Base-by-base conservation (phyloP, 345 rosid genomes). In the Laguncularia racemosa region DNA sequence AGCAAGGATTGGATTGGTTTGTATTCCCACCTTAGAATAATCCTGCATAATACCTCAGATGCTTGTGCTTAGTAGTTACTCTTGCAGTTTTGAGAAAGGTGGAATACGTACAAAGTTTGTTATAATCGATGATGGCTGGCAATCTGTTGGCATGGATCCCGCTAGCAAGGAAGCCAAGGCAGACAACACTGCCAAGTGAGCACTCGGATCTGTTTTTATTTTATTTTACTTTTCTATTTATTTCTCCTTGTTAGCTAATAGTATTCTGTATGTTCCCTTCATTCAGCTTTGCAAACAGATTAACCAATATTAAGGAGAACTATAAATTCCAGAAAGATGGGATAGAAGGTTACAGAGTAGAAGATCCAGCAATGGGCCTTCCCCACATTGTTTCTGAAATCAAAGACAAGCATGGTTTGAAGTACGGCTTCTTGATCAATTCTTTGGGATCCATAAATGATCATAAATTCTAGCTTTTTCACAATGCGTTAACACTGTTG, bases 41-140 rank as follows among this genome's bases (percentile, higher is more conserved):
- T 52, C 12, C 13, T 54, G 11, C 12, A 49, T 14, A 16, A 10
- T 60, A 0, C 19, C 40, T 9, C 47, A 59, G 52, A 18, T n/a
- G 19, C 51, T 3, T 50, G 44, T 13, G 11, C 12, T 16, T 43
- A 12, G 14, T 14, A 14, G 51, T 18, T 2, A 28, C 4, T 16
- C 26, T 70, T 66, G 64, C 76, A 84, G 91, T 77, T 62, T 81
- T 11, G 65, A 70, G 64, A 65, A 71, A 56, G 87, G 91, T 46
- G 82, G 85, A 47, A 67, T 81, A 71, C 66, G 77, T 51, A 85
- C 91, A 1, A 84, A 79, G 63, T 81, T 84, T 62, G 76, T 84
- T 56, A 77, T 84, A 55, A 84, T 84, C 19, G 86, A 84, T 48
- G 90, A 84, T 55, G 87, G 87, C 28, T 84, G 87, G 87, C 91